Conservation (phyloP, 768 basidiomycete genomes). For the Xerocomellus chrysenteron region DNA sequence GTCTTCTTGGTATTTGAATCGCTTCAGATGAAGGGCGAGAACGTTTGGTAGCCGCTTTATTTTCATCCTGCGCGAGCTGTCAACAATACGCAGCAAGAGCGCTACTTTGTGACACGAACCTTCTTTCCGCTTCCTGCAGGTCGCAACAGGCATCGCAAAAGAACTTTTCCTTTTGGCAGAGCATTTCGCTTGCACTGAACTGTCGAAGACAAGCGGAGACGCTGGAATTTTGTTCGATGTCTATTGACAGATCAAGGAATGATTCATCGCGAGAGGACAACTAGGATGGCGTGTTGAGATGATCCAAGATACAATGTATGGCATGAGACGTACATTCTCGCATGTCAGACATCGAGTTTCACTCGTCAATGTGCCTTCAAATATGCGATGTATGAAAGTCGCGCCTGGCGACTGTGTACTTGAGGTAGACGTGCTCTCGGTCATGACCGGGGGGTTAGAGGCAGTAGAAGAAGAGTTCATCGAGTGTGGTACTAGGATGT, state of each 20-base stretch:
- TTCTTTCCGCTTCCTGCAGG: slow-evolving; percentile 95
- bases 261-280: slow-evolving; percentile 92
- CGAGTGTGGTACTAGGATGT: slow-evolving; percentile 56
- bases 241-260: slow-evolving; percentile 98
- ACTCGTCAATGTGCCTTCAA: slow-evolving; percentile 92
- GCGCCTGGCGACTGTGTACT: slow-evolving; percentile 47
- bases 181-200: slow-evolving; percentile 98
- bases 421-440: slow-evolving; percentile 46
- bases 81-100: slow-evolving; percentile 7
- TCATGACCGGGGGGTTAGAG: slow-evolving; percentile 40
- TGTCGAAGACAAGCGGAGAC: slow-evolving; percentile 94
- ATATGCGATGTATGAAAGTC: slow-evolving; percentile 88
- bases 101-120: slow-evolving; percentile 45
- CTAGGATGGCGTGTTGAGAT: slow-evolving; percentile 37
- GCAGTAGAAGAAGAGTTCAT: slow-evolving; percentile 52
- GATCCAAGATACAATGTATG: slow-evolving; percentile 2
- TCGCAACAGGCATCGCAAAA: slow-evolving; percentile 98
- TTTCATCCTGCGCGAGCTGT: slow-evolving; percentile 74
- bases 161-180: slow-evolving; percentile 97
- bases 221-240: slow-evolving; percentile 97
- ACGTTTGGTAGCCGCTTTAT: slow-evolving; percentile 96
- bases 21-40: slow-evolving; percentile 92
- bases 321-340: slow-evolving; percentile 71
- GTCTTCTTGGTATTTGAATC: slow-evolving; percentile 98
- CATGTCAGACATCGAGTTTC: slow-evolving; percentile 98